Evolutionary conservation across 495 filamentous ascomycete species (phyloP).

Genomic region (Penicillium mononematosum): DNA sequence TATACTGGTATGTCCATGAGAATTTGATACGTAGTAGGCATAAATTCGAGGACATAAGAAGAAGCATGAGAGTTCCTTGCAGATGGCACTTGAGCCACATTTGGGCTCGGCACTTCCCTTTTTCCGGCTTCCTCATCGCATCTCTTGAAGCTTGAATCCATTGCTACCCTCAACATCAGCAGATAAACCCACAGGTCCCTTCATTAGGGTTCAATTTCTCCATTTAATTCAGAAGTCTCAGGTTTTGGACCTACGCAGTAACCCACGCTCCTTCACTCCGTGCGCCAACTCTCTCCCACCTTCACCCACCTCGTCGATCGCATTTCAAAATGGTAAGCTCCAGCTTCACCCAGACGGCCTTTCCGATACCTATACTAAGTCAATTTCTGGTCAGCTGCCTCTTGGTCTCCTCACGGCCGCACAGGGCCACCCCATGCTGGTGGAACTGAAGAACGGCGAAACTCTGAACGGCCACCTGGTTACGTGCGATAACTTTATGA

Average conservation of each 20-base stretch:
- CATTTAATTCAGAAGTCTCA: neutral
- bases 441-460: slow-evolving; percentile 98
- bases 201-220: neutral
- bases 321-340: slow-evolving; percentile 28
- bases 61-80: neutral
- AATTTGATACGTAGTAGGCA: neutral
- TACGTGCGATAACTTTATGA: slow-evolving; percentile 99
- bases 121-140: slow-evolving; percentile 36
- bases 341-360: neutral
- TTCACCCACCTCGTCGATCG: slow-evolving; percentile 22
- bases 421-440: slow-evolving; percentile 97
- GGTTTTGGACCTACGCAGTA: slow-evolving; percentile 1
- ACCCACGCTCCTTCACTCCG: slow-evolving; percentile 10
- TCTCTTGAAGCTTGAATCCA: slow-evolving; percentile 31
- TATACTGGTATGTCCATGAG: neutral
- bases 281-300: slow-evolving; percentile 18
- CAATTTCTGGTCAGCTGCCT: slow-evolving; percentile 60
- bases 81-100: neutral
- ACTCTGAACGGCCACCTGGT: slow-evolving; percentile 94
- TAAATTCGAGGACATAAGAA: neutral
- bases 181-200: slow-evolving; percentile 13
- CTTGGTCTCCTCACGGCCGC: slow-evolving; percentile 91
- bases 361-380: slow-evolving; percentile 7
- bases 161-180: slow-evolving; percentile 20
- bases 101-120: slow-evolving; percentile 32